Conservation (phyloP, 306 rosid species). For the Trifolium subterraneum region DNA sequence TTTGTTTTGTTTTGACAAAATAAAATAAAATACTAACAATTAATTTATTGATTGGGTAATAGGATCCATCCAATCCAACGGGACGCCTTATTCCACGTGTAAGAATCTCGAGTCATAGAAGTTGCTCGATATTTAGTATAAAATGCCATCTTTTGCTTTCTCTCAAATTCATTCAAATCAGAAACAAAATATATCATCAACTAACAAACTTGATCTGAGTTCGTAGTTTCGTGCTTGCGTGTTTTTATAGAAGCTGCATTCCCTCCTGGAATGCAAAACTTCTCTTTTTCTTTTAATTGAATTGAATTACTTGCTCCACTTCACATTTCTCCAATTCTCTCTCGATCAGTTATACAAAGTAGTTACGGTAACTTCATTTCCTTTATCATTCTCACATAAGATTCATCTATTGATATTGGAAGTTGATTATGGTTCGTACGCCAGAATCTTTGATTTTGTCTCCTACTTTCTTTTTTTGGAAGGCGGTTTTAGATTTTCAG, state of each 20-base stretch:
- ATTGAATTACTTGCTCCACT: not conserved
- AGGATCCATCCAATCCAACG: not conserved
- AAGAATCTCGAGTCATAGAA: slow-evolving; percentile 33
- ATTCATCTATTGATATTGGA: too few species aligned
- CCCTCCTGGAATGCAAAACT: slow-evolving; percentile 48
- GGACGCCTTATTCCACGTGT: slow-evolving; percentile 43
- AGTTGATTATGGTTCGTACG: too few species aligned
- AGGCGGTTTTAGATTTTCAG: not conserved
- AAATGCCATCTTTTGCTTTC: slow-evolving; percentile 16
- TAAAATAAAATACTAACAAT: not conserved
- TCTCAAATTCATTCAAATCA: not conserved
- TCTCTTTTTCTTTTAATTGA: not conserved
- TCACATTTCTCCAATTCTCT: not conserved
- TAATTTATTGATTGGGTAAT: not conserved
- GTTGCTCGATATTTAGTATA: slow-evolving; percentile 57
- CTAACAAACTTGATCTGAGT: not conserved
- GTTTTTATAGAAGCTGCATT: slow-evolving; percentile 38
- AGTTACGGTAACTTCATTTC: slow-evolving; percentile 31
- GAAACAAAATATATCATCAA: not conserved
- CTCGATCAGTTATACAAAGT: not conserved
- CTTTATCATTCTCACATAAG: not conserved
- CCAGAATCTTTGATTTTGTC: too few species aligned
- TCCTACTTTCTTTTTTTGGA: too few species aligned
- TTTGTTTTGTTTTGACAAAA: too few species aligned
- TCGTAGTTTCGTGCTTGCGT: not conserved